Conservation (phyloP, 2,329 filamentous ascomycete genomes). For the Penicillium rolfsii region DNA sequence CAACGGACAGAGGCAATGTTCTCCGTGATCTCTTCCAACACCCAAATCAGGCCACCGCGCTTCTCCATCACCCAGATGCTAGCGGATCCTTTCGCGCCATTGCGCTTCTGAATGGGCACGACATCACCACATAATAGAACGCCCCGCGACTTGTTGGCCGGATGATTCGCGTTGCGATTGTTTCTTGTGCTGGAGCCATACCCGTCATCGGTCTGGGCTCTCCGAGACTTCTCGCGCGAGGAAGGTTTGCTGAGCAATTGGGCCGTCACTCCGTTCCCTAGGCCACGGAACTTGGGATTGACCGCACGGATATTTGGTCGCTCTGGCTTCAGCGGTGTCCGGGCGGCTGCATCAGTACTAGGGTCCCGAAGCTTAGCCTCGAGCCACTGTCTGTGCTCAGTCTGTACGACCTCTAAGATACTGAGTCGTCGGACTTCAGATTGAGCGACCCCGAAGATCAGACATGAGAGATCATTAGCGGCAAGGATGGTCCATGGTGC, state of each 20-base stretch:
- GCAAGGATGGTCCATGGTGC: constrained; percentile 95
- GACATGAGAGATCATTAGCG: constrained; percentile 92
- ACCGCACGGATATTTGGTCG: constrained; percentile 42
- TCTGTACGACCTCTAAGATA: constrained; percentile 90
- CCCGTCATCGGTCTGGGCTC: constrained; percentile 63
- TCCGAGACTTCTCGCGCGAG: constrained; percentile 56
- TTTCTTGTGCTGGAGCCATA: constrained; percentile 52
- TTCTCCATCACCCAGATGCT: constrained; percentile 99
- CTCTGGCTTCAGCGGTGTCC: constrained; percentile 39
- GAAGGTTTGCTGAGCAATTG: constrained; percentile 82
- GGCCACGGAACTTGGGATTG: constrained; percentile 53
- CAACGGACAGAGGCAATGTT: constrained; percentile 79
- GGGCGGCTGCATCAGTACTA: constrained; percentile 53
- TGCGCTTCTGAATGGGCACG: constrained; percentile 95
- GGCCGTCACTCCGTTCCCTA: constrained; percentile 85
- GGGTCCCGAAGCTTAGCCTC: constrained; percentile 77
- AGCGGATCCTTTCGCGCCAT: constrained; percentile 86
- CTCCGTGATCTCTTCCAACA: constrained; percentile 95
- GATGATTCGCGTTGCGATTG: constrained; percentile 66
- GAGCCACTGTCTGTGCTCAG: constrained; percentile 86
- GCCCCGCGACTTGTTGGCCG: constrained; percentile 76
- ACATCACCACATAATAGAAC: constrained; percentile 95
- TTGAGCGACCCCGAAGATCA: constrained; percentile 99
- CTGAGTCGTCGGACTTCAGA: constrained; percentile 93
- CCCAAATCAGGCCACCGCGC: constrained; percentile 90